phyloP scores from a whole-genome alignment of 2,329 filamentous ascomycete species.

The Nemania sp. region DNA sequence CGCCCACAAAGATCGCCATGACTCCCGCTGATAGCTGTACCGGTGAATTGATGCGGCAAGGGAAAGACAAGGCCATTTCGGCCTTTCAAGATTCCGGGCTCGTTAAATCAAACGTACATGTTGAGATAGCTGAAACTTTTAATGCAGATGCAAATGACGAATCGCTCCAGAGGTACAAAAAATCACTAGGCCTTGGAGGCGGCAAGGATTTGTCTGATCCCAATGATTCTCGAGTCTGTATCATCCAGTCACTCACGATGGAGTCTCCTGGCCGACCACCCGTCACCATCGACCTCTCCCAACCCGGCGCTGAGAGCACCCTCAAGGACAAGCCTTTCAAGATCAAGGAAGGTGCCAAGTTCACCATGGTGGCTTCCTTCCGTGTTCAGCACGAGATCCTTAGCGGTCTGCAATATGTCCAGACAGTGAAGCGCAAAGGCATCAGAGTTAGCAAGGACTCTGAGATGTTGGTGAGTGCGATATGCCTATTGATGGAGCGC shows the following conservation, averaged over 20 bases:
- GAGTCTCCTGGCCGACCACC: slow-evolving; percentile 80
- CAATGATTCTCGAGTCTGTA: slow-evolving; percentile 84
- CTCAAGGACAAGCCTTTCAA: slow-evolving; percentile 93
- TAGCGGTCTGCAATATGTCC: slow-evolving; percentile 92
- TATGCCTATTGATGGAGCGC: background rate
- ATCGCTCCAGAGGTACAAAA: slow-evolving; percentile 95
- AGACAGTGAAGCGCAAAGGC: slow-evolving; percentile 88
- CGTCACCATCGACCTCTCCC: slow-evolving; percentile 85
- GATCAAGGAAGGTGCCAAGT: slow-evolving; percentile 93
- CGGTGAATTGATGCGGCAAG: background rate
- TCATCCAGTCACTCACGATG: slow-evolving; percentile 89
- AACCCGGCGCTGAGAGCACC: slow-evolving; percentile 70
- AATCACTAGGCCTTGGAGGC: slow-evolving; percentile 84
- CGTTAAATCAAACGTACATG: slow-evolving; percentile 15
- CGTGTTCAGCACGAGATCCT: slow-evolving; percentile 97
- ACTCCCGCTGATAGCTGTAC: background rate
- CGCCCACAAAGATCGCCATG: slow-evolving; percentile 1
- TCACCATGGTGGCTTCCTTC: slow-evolving; percentile 93
- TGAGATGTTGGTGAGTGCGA: slow-evolving; percentile 85
- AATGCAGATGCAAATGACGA: slow-evolving; percentile 72
- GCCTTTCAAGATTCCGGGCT: slow-evolving; percentile 8
- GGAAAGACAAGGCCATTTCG: slow-evolving; percentile 8
- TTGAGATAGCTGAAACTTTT: slow-evolving; percentile 19
- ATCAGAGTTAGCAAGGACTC: slow-evolving; percentile 88
- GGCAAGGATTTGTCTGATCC: slow-evolving; percentile 73